phyloP scores from a whole-genome alignment of 352 stramenopile species.

The Globisporangium polare region DNA sequence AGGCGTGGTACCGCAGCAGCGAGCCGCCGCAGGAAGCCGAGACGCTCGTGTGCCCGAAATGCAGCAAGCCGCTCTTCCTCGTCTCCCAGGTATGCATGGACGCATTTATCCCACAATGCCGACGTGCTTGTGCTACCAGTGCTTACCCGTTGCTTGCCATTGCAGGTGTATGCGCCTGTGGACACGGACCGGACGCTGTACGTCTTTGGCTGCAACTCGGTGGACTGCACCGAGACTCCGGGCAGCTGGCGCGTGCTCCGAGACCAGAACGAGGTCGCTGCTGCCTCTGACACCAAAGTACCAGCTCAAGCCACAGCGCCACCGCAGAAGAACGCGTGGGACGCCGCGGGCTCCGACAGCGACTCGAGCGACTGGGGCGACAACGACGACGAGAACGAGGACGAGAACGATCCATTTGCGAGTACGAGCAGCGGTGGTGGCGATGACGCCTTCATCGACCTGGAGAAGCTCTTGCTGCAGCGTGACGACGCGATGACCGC shows the following conservation, averaged over 20 bases:
- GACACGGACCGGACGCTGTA: slow-evolving; percentile 74
- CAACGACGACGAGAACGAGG: slow-evolving; percentile 38
- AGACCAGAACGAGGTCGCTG: slow-evolving; percentile 32
- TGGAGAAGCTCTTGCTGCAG: slow-evolving; percentile 65
- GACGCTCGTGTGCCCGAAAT: slow-evolving; percentile 54
- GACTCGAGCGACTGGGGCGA: slow-evolving; percentile 79
- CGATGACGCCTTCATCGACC: slow-evolving; percentile 30
- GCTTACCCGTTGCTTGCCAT: background rate
- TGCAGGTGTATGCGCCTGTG: slow-evolving; percentile 76
- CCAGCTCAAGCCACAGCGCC: background rate
- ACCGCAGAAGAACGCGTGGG: slow-evolving; percentile 24
- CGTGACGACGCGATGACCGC: slow-evolving; percentile 63
- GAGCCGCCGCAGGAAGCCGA: slow-evolving; percentile 32
- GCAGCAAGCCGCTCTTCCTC: slow-evolving; percentile 52
- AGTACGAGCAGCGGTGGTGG: slow-evolving; percentile 9
- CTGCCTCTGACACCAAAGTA: background rate
- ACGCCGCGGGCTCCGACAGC: slow-evolving; percentile 23
- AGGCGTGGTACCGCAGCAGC: slow-evolving; percentile 50
- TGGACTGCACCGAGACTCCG: slow-evolving; percentile 52
- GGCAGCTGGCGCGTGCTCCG: slow-evolving; percentile 75
- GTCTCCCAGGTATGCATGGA: slow-evolving; percentile 41
- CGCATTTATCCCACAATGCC: background rate
- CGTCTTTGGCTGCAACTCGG: slow-evolving; percentile 82
- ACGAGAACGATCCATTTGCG: slow-evolving; percentile 6
- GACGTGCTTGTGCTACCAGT: background rate